Evolutionary conservation across 1,139 yeast genomes (phyloP).

Genomic region (Lodderomyces beijingensis): DNA sequence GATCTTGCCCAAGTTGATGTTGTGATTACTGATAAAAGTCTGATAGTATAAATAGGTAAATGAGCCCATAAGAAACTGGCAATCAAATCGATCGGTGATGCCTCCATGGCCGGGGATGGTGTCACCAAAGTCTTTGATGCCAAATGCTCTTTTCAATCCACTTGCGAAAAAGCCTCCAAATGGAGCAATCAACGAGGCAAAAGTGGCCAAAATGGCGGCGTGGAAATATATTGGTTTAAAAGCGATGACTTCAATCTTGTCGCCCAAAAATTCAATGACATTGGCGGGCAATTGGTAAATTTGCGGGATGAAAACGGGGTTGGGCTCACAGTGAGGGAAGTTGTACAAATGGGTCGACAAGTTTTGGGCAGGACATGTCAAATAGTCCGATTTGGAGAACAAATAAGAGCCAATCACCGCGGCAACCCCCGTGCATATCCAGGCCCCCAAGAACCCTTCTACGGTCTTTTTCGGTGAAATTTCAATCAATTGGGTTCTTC

Average conservation of each 20-base stretch:
- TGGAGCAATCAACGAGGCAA: constrained; percentile 97
- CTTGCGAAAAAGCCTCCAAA: constrained; percentile 98
- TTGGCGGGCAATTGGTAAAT: constrained; percentile 71
- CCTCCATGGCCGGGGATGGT: constrained; percentile 87
- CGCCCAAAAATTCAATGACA: constrained; percentile 36
- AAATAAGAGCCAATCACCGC: constrained; percentile 64
- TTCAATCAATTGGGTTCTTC: constrained; percentile 85
- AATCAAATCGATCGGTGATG: constrained; percentile 93
- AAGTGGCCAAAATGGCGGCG: constrained; percentile 78
- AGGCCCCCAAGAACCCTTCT: constrained; percentile 96
- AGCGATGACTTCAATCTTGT: constrained; percentile 40
- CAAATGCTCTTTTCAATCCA: constrained; percentile 95
- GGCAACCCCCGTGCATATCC: constrained; percentile 85
- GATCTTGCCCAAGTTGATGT: constrained; percentile 66
- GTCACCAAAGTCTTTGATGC: constrained; percentile 50
- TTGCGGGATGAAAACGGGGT: constrained; percentile 83
- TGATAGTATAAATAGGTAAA: constrained; percentile 89
- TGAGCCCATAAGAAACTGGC: constrained; percentile 97
- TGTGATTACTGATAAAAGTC: constrained; percentile 76
- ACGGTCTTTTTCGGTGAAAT: constrained; percentile 96
- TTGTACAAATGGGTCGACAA: constrained; percentile 53
- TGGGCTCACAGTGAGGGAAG: constrained; percentile 65
- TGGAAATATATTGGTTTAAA: constrained; percentile 89
- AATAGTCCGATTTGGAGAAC: constrained; percentile 62
- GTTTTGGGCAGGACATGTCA: constrained; percentile 81